These are phyloP conservation scores for Phlyctochytrium bullatum DNA, from an alignment of 192 early-diverging fungal species.

Conservation along the genomic window DNA sequence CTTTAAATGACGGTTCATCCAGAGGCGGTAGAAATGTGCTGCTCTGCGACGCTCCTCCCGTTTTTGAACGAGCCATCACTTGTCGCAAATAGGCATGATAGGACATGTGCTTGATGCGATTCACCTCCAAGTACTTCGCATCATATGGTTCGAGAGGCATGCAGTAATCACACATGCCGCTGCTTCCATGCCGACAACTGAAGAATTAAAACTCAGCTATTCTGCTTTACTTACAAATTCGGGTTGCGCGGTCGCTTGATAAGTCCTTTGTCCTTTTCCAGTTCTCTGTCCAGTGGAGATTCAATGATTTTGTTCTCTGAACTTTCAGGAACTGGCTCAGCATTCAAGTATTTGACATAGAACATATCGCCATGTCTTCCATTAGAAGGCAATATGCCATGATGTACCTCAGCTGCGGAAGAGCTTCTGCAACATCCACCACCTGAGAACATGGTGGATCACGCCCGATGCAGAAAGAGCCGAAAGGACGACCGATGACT, in stretches of 20 bases:
- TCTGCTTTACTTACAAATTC: slow-evolving; percentile 63
- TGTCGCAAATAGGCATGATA: slow-evolving; percentile 89
- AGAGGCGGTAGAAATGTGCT: slow-evolving; percentile 69
- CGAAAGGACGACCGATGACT: too few species aligned
- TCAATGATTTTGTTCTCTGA: slow-evolving; percentile 11
- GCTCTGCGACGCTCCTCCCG: slow-evolving; percentile 27
- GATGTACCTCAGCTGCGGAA: background rate
- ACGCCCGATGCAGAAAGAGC: too few species aligned
- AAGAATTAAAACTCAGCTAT: background rate
- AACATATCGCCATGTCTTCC: slow-evolving; percentile 46
- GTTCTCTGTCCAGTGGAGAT: slow-evolving; percentile 66
- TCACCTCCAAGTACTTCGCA: slow-evolving; percentile 75
- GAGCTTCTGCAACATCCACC: background rate
- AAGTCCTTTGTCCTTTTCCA: slow-evolving; percentile 79
- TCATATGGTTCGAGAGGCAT: slow-evolving; percentile 93
- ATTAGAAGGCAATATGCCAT: background rate
- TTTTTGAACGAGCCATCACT: slow-evolving; percentile 66
- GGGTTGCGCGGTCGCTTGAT: slow-evolving; percentile 76
- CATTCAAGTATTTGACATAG: slow-evolving; percentile 17
- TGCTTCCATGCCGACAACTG: slow-evolving; percentile 74
- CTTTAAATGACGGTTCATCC: slow-evolving; percentile 78
- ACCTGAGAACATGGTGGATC: background rate
- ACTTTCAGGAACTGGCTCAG: slow-evolving; percentile 10
- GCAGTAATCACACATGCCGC: slow-evolving; percentile 94
- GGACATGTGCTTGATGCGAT: slow-evolving; percentile 97